Evolutionary conservation across 768 basidiomycete genomes (phyloP).

Genomic region (Tricholoma saponaceum): DNA sequence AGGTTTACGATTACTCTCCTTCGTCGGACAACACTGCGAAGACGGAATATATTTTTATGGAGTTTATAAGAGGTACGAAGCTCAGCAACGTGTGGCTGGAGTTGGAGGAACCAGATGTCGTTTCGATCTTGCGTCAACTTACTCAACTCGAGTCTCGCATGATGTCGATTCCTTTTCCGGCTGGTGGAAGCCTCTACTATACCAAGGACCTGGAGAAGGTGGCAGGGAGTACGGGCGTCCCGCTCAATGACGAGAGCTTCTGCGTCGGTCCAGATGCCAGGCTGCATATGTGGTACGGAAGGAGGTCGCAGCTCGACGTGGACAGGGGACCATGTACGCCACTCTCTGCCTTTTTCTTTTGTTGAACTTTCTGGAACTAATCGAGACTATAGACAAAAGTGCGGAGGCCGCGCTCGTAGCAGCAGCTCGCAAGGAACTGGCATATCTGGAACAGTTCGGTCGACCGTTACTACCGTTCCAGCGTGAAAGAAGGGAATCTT

Average conservation of each 20-base stretch:
- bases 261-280: slow-evolving; percentile 42
- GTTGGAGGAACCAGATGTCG: slow-evolving; percentile 33
- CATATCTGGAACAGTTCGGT: no score
- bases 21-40: slow-evolving; percentile 33
- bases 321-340: slow-evolving; percentile 48
- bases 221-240: slow-evolving; percentile 27
- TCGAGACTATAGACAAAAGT: not conserved
- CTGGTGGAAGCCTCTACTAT: slow-evolving; percentile 9
- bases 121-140: slow-evolving; percentile 41
- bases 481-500: not conserved
- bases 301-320: slow-evolving; percentile 43
- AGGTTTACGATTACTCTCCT: slow-evolving; percentile 40
- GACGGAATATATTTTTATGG: slow-evolving; percentile 45
- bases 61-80: slow-evolving; percentile 36
- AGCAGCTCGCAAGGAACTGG: no score
- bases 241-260: slow-evolving; percentile 36
- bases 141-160: slow-evolving; percentile 42
- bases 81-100: slow-evolving; percentile 39
- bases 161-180: slow-evolving; percentile 33
- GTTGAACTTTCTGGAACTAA: not conserved
- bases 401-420: no score
- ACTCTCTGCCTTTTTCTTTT: slow-evolving; percentile 25
- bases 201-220: slow-evolving; percentile 37
- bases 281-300: slow-evolving; percentile 41
- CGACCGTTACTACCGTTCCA: no score